Evolutionary conservation across 306 rosid genomes (phyloP), one percentile per base, ranked within the genome.

Genomic region (Dryas drummondii): DNA sequence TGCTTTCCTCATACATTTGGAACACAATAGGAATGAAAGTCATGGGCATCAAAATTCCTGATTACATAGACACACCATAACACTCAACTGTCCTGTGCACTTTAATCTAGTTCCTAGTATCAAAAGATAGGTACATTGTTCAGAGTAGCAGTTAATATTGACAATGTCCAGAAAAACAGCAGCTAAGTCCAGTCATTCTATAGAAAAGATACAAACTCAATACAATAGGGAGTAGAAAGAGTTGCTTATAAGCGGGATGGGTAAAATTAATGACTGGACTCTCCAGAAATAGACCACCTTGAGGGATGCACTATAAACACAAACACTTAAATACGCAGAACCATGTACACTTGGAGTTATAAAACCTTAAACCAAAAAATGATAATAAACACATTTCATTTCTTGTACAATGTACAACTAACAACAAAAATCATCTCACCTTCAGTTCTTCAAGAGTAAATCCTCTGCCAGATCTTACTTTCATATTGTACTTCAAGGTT

Each of bases 401-500:
- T 32, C 37, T 32, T 32, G 37, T 32, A 32, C 37, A 32, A 32
- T 32, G 37, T 32, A 32, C 37, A 32, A 32, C 37, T 32, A 32
- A 32, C 37, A 32, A 32, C 37, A 32, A 32, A 1, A 32, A 32
- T 32, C 37, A 32, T 32, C 37, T 32, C n/a, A 60, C 46, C 66
- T 61, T 61, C 66, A 61, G 22, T 41, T 61, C 66, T 66, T 87
- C 93, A 3, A 88, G 80, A 44, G 90, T 81, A 80, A 88, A 88
- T 3, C 91, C 93, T n/a, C 85, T 85, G 2, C 93, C 93, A 58
- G 90, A 84, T 59, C 90, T 87, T 9, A 85, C 82, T 72, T 91
- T 91, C 96, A 88, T 91, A 74, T 83, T 88, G 54, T 90, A 86
- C 68, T 88, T 88, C 87, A 83, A 73, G 0, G 91, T 88, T 61